These are phyloP conservation scores for Panaeolus cyanescens DNA, from an alignment of 768 basidiomycete species.

Conservation along the genomic window DNA sequence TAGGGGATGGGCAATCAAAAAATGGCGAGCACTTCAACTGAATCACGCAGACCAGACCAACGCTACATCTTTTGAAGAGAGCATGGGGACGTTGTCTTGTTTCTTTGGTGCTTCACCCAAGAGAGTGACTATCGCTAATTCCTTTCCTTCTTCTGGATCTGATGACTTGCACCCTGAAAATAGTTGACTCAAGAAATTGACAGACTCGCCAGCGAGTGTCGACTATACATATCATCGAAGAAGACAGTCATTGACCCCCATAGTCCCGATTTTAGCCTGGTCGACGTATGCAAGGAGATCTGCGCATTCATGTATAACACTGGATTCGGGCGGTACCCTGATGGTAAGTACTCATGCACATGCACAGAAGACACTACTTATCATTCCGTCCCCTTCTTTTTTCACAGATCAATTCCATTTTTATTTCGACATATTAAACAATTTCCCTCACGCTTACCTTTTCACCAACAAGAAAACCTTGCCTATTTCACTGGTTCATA, in stretches of 20 bases:
- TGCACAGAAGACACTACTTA: not conserved
- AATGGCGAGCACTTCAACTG: slow-evolving; percentile 33
- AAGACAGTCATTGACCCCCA: slow-evolving; percentile 27
- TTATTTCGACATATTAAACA: slow-evolving; percentile 48
- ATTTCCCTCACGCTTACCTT: slow-evolving; percentile 63
- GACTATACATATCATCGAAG: slow-evolving; percentile 31
- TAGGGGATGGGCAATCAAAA: slow-evolving; percentile 38
- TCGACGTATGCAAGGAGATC: slow-evolving; percentile 40
- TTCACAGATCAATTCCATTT: slow-evolving; percentile 31
- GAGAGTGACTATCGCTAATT: slow-evolving; percentile 33
- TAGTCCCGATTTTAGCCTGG: slow-evolving; percentile 33
- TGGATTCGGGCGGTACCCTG: slow-evolving; percentile 44
- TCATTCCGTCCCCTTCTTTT: not conserved
- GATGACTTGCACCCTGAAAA: not conserved
- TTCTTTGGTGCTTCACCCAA: slow-evolving; percentile 48
- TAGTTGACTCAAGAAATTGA: slow-evolving; percentile 45
- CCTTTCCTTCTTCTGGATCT: not conserved
- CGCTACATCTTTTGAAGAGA: slow-evolving; percentile 39
- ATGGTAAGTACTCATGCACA: slow-evolving; percentile 31
- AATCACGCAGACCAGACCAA: slow-evolving; percentile 14
- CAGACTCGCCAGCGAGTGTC: slow-evolving; percentile 40
- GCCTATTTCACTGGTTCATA: slow-evolving; percentile 60
- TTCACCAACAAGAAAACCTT: slow-evolving; percentile 49
- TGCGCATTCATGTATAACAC: slow-evolving; percentile 50
- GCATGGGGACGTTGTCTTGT: slow-evolving; percentile 51